Base-by-base conservation (phyloP, 345 rosid genomes). In the Lumnitzera racemosa region DNA sequence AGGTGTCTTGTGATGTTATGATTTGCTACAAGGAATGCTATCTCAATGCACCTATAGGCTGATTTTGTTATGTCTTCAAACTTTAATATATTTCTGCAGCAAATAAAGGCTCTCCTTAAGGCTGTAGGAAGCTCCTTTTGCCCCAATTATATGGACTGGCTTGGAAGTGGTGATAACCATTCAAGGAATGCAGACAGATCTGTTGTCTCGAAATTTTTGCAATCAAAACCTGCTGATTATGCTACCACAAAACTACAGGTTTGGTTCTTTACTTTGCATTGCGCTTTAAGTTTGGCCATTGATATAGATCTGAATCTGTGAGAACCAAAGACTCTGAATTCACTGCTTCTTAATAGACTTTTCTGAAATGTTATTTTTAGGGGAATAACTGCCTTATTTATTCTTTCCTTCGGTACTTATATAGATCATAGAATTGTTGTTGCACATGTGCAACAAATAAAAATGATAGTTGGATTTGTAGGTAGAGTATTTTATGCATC, bases 181-280 rank as follows among this genome's bases (percentile, higher is more conserved):
- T 79, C 83, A 29, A 81, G 85, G 81, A 81, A 81, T 77, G 96
- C 91, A 1, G 97, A 87, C 80, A 76, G 74, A 75, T 83, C 94
- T 53, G 91, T 92, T 57, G 69, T 87, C 64, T 68, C 88, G 68
- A 92, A 92, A 69, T 84, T 89, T 76, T 58, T 89, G 75, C 90
- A 89, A 77, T 76, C 91, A 73, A 89, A 72, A 59, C 90, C 97
- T 64, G 77, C 86, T 65, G 97, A 92, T 86, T 81, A 66, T 77
- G 76, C 89, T 17, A 89, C 96, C 58, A 72, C 73, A 51, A 92
- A 86, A 78, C 73, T 92, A 73, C 99, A 92, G 96, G 98, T 85
- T 51, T 65, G 64, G 50, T 60, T 56, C 47, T 59, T 13, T 46
- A 0, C 61, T 57, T 10, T n/a, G 23, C 27, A 15, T 29, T 55